Base-by-base conservation (phyloP, 495 filamentous ascomycete species). In the Podospora tetraspora region DNA sequence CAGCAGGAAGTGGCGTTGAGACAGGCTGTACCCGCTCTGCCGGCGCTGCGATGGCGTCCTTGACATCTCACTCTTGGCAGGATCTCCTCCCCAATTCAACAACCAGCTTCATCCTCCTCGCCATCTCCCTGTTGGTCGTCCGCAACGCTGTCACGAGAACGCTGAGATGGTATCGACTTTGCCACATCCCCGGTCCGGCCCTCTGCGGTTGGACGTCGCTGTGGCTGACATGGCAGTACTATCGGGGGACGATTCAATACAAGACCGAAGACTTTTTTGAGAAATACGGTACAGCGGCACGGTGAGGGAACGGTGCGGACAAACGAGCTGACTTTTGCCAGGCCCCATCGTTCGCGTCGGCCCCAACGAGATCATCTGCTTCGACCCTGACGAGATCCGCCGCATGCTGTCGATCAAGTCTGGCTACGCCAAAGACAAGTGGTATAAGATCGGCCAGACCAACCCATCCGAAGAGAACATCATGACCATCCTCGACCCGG, bases 381-480 rank as follows among this genome's bases (percentile, higher is more conserved):
- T 30, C 29, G 84, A 86, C 43, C 76, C 81, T 0, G 80, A 83
- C 34, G 67, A 80, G 0, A 68, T 85, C 21, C 71, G 66, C 23
- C 76, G 74, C 16, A 82, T 83, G 69, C 77, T 70, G 16, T 76
- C 71, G 1, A 74, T 77, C 13, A 73, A 80, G 30, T 79, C 78
- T 16, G 61, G 72, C 7, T 84, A 82, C 68, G 72, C 74, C 23
- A 76, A 81, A 63, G 67, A 72, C 25, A 64, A 78, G 24, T 84
- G 80, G 78, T 85, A 86, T 71, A 70, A 71, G 8, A 73, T 76
- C 6, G 70, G 75, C 4, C 78, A 78, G 25, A 76, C 85, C 58
- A 74, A 79, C 43, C 79, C 78, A 0, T 74, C 73, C 32, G 66
- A 73, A 3, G 79, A 84, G 43, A 80, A 80, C 64, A 76, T 83